Base-by-base conservation (phyloP, 225 moss, liverwort and hornwort species). In the Physcomitrellopsis africana region DNA sequence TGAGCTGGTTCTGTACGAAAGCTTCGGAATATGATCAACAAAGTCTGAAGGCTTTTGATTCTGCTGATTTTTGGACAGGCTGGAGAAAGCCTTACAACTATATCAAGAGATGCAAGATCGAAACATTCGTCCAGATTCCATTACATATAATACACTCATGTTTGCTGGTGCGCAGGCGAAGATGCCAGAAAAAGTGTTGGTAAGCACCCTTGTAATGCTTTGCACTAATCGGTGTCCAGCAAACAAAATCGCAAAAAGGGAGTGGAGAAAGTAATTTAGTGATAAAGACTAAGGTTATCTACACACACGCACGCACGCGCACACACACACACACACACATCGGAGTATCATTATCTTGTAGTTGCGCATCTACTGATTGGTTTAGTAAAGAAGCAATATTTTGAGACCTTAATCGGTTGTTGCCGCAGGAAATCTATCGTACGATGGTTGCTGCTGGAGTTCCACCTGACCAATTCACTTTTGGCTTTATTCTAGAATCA, bases 61-160 rank as follows among this genome's bases (percentile, higher is more conserved):
- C 2, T 61, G 0, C 70, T 76, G 68, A 18, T 62, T 72, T 70
- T 78, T 47, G 52, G 68, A 74, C 82, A 95, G 92, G 76, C 46
- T 95, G 64, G 91, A 90, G 42, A 95, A 82, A 67, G 90, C 85
- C 11, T 86, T 88, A 69, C 82, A 89, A 49, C 53, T 95, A 52
- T 89, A 90, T 69, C 88, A 86, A 77, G 95, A 95, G 64, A 95
- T 95, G 95, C 63, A 81, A 68, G 91, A 84, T 75, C 81, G 68
- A 45, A 79, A 83, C 16, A 79, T 95, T 46, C 85, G 77, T 29
- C 93, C 93, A 45, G 93, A 95, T 81, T 89, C 90, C 60, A 84
- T 95, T 43, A 93, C 93, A 29, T 95, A 91, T 70, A 95, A 95
- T 84, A 95, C 93, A 37, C 85, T 93, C 65, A 90, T 95, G 93